Conservation (phyloP, 202 grass and related monocot species). For the Musa balbisiana region DNA sequence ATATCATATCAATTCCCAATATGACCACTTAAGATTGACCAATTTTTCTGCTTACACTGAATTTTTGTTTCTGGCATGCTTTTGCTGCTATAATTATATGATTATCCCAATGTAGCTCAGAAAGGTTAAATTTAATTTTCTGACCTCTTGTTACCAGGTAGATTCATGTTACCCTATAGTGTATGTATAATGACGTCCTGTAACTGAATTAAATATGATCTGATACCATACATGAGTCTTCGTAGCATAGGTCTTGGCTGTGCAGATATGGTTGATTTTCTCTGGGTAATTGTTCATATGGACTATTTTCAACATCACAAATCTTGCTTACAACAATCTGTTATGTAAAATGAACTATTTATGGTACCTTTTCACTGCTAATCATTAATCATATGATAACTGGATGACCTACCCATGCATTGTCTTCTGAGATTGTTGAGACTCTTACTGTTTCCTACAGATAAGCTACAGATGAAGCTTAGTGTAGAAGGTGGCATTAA, state of each 20-base stretch:
- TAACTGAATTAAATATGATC: neutral
- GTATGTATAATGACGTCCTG: neutral
- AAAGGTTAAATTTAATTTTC: neutral
- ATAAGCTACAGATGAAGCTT: constrained; percentile 85
- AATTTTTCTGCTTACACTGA: neutral
- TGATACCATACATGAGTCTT: neutral
- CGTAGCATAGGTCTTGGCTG: no score
- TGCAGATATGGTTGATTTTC: neutral
- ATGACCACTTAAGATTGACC: neutral
- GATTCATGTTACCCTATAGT: neutral
- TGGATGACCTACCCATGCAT: neutral
- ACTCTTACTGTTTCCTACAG: constrained; percentile 42
- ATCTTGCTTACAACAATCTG: no score
- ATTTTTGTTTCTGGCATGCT: neutral
- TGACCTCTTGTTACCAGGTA: no score
- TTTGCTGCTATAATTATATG: neutral
- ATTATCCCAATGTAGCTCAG: neutral
- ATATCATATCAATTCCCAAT: neutral
- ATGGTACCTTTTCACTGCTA: neutral
- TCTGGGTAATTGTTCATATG: neutral
- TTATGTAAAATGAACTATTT: neutral
- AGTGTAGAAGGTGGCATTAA: constrained; percentile 96
- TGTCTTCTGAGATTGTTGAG: neutral
- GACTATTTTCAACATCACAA: no score
- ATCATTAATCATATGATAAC: neutral